Conservation (phyloP, 2,329 filamentous ascomycete species). For the Aureobasidium musti region DNA sequence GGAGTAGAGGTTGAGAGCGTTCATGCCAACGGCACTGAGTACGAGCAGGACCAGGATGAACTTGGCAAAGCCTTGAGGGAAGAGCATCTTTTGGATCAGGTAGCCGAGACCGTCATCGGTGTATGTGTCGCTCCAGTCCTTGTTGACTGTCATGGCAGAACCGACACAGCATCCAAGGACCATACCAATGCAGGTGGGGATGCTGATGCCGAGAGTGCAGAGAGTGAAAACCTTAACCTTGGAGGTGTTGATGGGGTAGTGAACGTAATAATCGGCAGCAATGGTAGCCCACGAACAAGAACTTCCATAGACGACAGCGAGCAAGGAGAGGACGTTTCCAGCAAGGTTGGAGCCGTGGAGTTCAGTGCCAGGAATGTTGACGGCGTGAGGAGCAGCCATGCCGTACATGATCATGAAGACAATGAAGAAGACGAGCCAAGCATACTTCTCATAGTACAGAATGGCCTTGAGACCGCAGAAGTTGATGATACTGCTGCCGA, state of each 20-base stretch:
- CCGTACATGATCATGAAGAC: constrained; percentile 53
- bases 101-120: constrained; percentile 50
- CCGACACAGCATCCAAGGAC: constrained; percentile 34
- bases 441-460: constrained; percentile 53
- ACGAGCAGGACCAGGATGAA: constrained; percentile 49
- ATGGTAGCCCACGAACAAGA: constrained; percentile 47
- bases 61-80: constrained; percentile 53
- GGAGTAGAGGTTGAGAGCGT: constrained; percentile 48
- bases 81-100: constrained; percentile 50
- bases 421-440: constrained; percentile 53
- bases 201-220: constrained; percentile 47
- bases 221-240: constrained; percentile 47
- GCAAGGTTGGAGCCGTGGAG: constrained; percentile 38
- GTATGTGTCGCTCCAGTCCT: constrained; percentile 45
- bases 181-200: constrained; percentile 50
- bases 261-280: constrained; percentile 49
- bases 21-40: constrained; percentile 43
- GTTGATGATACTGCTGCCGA: constrained; percentile 43
- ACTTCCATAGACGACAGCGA: constrained; percentile 45
- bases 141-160: constrained; percentile 13
- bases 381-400: constrained; percentile 49
- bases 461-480: constrained; percentile 49
- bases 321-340: constrained; percentile 38
- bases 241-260: constrained; percentile 46
- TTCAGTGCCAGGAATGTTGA: constrained; percentile 40